phyloP scores from a whole-genome alignment of 768 basidiomycete genomes.

The Candolleomyces efflorescens region DNA sequence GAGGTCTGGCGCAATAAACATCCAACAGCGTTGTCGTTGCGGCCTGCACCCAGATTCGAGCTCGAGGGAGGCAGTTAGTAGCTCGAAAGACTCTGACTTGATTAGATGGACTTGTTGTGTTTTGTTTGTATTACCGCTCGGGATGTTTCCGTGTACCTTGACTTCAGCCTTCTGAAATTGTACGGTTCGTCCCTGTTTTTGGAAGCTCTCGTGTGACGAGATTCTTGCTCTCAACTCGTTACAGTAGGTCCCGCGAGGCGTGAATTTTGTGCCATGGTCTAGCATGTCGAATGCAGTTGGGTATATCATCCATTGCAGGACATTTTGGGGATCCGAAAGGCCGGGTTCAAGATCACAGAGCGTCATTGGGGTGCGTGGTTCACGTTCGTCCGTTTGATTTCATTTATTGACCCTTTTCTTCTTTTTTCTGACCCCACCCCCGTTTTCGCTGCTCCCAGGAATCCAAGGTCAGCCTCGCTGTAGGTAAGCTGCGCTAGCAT shows the following conservation, averaged over 20 bases:
- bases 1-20: too few species aligned
- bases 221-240: too few species aligned
- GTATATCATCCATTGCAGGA: slow-evolving; percentile 41
- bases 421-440: slow-evolving; percentile 13
- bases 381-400: slow-evolving; percentile 27
- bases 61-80: slow-evolving; percentile 2
- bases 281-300: slow-evolving; percentile 21
- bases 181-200: too few species aligned
- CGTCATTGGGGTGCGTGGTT: slow-evolving; percentile 65
- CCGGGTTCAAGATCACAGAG: slow-evolving; percentile 66
- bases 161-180: too few species aligned
- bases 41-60: neutral
- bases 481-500: slow-evolving; percentile 83
- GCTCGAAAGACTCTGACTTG: too few species aligned
- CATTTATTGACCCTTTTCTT: slow-evolving; percentile 15
- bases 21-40: too few species aligned
- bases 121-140: too few species aligned
- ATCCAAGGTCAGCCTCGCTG: slow-evolving; percentile 88
- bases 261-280: neutral
- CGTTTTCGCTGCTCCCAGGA: slow-evolving; percentile 47
- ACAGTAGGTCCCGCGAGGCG: too few species aligned
- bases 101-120: too few species aligned
- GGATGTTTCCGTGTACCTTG: too few species aligned
- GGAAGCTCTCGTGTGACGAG: too few species aligned
- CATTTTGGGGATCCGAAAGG: slow-evolving; percentile 57